Evolutionary conservation across 2,329 filamentous ascomycete species (phyloP).

Genomic region (Stachybotrys elegans): DNA sequence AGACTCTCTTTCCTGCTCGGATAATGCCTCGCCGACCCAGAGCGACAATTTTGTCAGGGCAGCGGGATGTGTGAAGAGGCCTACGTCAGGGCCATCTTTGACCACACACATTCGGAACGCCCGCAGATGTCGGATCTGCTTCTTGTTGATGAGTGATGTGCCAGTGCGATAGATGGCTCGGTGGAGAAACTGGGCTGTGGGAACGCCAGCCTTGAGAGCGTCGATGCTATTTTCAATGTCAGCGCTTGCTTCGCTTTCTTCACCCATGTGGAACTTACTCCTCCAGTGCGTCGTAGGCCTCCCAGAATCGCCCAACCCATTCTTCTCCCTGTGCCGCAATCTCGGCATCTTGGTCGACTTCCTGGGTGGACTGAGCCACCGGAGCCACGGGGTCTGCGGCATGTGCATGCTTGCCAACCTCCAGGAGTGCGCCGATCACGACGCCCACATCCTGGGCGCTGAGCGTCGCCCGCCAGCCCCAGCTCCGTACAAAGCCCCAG

Average conservation of each 20-base stretch:
- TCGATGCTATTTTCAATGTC: slow-evolving; percentile 55
- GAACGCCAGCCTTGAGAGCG: slow-evolving; percentile 68
- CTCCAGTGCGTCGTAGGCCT: slow-evolving; percentile 67
- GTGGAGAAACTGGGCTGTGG: slow-evolving; percentile 83
- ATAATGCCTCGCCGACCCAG: slow-evolving; percentile 90
- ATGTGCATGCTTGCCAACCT: slow-evolving; percentile 66
- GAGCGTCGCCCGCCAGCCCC: slow-evolving; percentile 94
- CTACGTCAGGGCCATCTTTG: slow-evolving; percentile 86
- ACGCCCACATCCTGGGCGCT: slow-evolving; percentile 94
- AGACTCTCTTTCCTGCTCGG: slow-evolving; percentile 77
- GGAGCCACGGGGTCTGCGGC: slow-evolving; percentile 22
- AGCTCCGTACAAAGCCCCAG: slow-evolving; percentile 95
- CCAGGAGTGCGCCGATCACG: slow-evolving; percentile 83
- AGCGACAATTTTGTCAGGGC: slow-evolving; percentile 89
- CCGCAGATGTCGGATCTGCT: slow-evolving; percentile 85
- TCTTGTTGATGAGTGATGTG: slow-evolving; percentile 85
- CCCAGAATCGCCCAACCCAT: slow-evolving; percentile 65
- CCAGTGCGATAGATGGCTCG: slow-evolving; percentile 91
- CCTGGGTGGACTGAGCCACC: slow-evolving; percentile 27
- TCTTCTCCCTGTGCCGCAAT: slow-evolving; percentile 53
- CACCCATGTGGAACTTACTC: slow-evolving; percentile 42
- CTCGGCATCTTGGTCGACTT: slow-evolving; percentile 42
- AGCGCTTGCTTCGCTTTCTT: background rate
- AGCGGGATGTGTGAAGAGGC: slow-evolving; percentile 88
- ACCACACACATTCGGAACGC: slow-evolving; percentile 95